Evolutionary conservation across 148 eudicot genomes (phyloP).

Genomic region (Camellia sinensis): DNA sequence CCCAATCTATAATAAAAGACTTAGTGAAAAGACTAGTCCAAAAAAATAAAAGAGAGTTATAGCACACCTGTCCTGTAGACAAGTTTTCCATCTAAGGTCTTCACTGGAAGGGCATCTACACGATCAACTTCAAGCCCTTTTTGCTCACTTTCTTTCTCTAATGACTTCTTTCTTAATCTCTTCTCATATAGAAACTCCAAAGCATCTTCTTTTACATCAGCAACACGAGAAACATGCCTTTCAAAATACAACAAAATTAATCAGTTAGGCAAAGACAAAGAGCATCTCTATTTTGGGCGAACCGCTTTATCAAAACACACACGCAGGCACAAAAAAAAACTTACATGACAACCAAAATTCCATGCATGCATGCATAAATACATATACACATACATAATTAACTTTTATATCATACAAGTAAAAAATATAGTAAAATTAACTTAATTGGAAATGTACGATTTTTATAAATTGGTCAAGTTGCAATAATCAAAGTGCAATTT

Average conservation of each 20-base stretch:
- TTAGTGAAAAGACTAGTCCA: neutral
- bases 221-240: slow-evolving; percentile 90
- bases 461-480: neutral
- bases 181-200: slow-evolving; percentile 65
- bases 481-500: neutral
- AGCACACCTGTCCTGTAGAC: slow-evolving; percentile 60
- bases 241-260: slow-evolving; percentile 1
- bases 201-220: slow-evolving; percentile 72
- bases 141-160: slow-evolving; percentile 47
- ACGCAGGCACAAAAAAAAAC: too few species aligned
- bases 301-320: neutral
- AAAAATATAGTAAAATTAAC: neutral
- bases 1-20: neutral
- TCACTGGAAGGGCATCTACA: slow-evolving; percentile 90
- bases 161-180: slow-evolving; percentile 42
- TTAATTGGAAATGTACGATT: neutral
- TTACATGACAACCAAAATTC: neutral
- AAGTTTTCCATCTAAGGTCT: slow-evolving; percentile 76
- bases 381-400: neutral
- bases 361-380: neutral
- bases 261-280: neutral
- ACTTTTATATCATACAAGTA: neutral
- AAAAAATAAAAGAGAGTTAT: neutral
- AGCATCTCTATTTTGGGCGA: neutral
- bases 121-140: slow-evolving; percentile 72